Evolutionary conservation across 2,329 filamentous ascomycete species (phyloP).

Genomic region (Paraconiothyrium brasiliense): DNA sequence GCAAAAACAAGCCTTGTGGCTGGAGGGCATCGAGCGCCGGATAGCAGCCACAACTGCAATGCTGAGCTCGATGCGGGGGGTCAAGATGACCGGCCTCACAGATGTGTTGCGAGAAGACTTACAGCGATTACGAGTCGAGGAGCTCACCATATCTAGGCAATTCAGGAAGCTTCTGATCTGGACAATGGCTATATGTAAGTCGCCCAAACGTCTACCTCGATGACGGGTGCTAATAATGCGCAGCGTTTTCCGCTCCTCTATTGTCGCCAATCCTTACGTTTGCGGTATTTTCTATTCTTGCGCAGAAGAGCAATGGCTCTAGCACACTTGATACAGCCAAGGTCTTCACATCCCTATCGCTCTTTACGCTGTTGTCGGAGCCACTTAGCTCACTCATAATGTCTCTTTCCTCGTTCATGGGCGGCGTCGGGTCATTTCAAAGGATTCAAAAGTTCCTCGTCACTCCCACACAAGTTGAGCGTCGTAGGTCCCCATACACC

Average conservation of each 20-base stretch:
- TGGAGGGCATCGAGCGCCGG: conserved; percentile 56
- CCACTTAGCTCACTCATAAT: conserved; percentile 58
- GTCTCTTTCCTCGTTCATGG: conserved; percentile 56
- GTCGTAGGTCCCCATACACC: conserved; percentile 33
- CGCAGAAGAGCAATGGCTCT: conserved; percentile 44
- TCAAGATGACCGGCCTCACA: conserved; percentile 57
- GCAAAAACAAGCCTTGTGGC: conserved; percentile 51
- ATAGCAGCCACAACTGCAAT: conserved; percentile 54
- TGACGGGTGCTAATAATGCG: conserved; percentile 8
- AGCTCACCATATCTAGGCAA: conserved; percentile 46
- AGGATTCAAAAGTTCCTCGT: conserved; percentile 58
- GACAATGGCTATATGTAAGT: conserved; percentile 48
- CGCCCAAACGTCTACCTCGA: not conserved
- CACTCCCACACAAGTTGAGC: conserved; percentile 31
- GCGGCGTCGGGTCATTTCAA: conserved; percentile 57
- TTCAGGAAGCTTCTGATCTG: conserved; percentile 48
- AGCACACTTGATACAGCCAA: conserved; percentile 52
- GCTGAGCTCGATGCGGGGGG: conserved; percentile 53
- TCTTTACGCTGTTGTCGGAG: conserved; percentile 58
- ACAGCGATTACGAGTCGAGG: conserved; percentile 43
- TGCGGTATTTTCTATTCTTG: conserved; percentile 54
- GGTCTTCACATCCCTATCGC: conserved; percentile 58
- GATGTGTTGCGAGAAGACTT: conserved; percentile 41
- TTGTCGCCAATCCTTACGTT: conserved; percentile 58
- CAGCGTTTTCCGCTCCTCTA: conserved; percentile 43